These are phyloP conservation scores for Entophlyctis luteolus DNA, from an alignment of 192 early-diverging fungal species.

Conservation along the genomic window DNA sequence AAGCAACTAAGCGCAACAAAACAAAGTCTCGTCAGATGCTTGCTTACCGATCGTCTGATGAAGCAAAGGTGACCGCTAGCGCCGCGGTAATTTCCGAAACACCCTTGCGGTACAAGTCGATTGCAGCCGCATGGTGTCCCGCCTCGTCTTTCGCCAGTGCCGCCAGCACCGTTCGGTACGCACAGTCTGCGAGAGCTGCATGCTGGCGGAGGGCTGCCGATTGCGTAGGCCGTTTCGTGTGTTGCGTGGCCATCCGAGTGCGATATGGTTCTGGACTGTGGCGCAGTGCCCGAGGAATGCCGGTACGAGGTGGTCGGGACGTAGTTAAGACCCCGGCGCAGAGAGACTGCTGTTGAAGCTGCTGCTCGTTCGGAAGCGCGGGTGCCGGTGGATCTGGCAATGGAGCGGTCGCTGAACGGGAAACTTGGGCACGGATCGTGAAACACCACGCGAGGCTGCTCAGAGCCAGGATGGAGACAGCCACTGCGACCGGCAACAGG, in stretches of 20 bases:
- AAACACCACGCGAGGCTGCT: no score
- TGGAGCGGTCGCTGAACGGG: no score
- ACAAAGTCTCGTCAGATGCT: background rate
- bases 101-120: constrained; percentile 41
- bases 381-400: no score
- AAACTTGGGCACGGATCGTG: no score
- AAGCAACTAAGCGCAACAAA: background rate
- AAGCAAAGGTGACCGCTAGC: constrained; percentile 26
- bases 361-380: no score
- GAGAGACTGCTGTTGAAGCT: no score
- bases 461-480: no score
- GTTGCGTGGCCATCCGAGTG: background rate
- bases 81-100: constrained; percentile 37
- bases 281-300: no score
- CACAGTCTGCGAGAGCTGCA: constrained; percentile 35
- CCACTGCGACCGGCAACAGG: no score
- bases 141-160: constrained; percentile 39
- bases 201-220: constrained; percentile 19
- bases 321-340: no score
- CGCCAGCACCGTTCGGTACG: constrained; percentile 36
- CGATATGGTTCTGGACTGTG: no score
- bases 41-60: constrained; percentile 28
- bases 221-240: background rate
- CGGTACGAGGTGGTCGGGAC: no score
- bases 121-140: constrained; percentile 26